Conservation (phyloP, 345 rosid species). For the Rhodamnia rubescens region DNA sequence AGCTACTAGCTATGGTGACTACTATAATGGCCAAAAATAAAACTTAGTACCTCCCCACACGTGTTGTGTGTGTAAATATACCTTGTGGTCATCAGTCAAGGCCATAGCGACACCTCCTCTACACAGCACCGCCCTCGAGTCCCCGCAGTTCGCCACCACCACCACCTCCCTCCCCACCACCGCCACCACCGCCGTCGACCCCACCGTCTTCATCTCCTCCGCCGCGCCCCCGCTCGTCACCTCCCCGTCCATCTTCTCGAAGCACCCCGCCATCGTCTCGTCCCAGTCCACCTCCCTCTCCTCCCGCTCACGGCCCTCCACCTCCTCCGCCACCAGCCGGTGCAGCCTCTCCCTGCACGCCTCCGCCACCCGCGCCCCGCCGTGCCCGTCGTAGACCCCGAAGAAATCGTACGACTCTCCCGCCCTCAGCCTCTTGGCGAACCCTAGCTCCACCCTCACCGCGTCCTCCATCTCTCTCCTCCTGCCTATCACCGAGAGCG, state of each 20-base stretch:
- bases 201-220: conserved; percentile 14
- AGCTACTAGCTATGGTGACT: background rate
- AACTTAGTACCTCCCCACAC: background rate
- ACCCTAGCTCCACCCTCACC: conserved; percentile 36
- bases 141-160: conserved; percentile 40
- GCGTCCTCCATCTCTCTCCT: conserved; percentile 66
- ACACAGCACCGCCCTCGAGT: conserved; percentile 34
- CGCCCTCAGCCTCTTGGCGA: conserved; percentile 3
- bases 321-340: conserved; percentile 22
- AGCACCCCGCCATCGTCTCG: conserved; percentile 36
- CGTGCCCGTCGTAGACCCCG: conserved; percentile 68
- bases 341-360: conserved; percentile 54
- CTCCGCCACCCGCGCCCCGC: conserved; percentile 54
- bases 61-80: background rate
- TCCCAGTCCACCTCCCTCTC: conserved; percentile 25
- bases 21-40: background rate
- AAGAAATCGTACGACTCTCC: conserved; percentile 30
- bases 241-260: conserved; percentile 37
- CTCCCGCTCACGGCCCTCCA: conserved; percentile 1
- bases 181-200: conserved; percentile 39
- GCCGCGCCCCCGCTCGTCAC: conserved; percentile 3
- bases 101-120: conserved; percentile 22
- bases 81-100: conserved; percentile 37
- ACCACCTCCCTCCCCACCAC: conserved; percentile 24
- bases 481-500: conserved; percentile 49